These are phyloP conservation scores for Plasmodium knowlesi DNA, from an alignment of 169 alveolate genomes.

Conservation along the genomic window DNA sequence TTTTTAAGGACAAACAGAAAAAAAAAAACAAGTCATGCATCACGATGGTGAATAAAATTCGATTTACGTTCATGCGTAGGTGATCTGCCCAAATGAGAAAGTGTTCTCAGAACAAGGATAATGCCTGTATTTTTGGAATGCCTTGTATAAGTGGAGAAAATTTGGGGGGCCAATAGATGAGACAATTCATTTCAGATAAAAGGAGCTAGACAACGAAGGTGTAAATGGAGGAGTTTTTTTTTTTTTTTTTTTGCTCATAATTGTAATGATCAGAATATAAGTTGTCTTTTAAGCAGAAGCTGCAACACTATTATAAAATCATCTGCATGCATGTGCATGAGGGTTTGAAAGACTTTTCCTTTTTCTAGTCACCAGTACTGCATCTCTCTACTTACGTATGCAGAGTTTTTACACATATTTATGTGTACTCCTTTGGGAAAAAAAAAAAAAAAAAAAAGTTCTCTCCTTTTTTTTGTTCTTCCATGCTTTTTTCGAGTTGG, in stretches of 20 bases:
- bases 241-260: not conserved
- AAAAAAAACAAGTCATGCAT: not conserved
- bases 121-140: not conserved
- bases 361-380: not conserved
- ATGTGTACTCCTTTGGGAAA: not conserved
- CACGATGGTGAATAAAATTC: not conserved
- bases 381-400: not conserved
- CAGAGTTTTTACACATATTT: not conserved
- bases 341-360: not conserved
- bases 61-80: not conserved
- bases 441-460: not conserved
- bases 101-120: not conserved
- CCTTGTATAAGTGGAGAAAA: not conserved
- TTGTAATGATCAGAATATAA: not conserved
- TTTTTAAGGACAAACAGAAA: not conserved
- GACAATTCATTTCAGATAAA: not conserved
- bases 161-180: not conserved
- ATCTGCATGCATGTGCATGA: constrained; percentile 60
- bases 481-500: not conserved
- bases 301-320: constrained; percentile 1
- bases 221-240: not conserved
- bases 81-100: not conserved
- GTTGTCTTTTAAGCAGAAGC: not conserved
- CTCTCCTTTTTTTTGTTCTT: not conserved
- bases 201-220: not conserved